Conservation (phyloP, 805 yeast genomes). For the Pichia cabralensis region DNA sequence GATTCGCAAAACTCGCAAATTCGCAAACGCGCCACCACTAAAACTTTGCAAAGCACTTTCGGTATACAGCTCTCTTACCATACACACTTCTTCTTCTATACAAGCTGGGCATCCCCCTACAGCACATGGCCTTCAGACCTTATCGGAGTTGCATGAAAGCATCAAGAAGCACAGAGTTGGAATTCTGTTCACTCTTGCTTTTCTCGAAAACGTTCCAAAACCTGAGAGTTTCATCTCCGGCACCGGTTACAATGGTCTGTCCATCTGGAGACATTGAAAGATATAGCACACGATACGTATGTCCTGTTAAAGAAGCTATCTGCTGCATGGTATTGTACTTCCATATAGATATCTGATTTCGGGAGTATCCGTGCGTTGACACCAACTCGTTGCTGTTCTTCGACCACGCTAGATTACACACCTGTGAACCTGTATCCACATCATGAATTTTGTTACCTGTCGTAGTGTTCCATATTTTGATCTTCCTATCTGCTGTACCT, state of each 20-base stretch:
- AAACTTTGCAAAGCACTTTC: no score
- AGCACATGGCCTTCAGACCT: no score
- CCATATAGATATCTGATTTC: slow-evolving; percentile 90
- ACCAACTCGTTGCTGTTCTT: slow-evolving; percentile 86
- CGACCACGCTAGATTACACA: slow-evolving; percentile 91
- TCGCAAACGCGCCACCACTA: no score
- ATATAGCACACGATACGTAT: slow-evolving; percentile 84
- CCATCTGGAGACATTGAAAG: slow-evolving; percentile 92
- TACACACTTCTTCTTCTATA: no score
- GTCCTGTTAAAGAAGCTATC: slow-evolving; percentile 88
- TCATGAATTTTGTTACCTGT: slow-evolving; percentile 67
- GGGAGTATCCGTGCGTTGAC: slow-evolving; percentile 88
- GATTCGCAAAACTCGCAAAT: no score
- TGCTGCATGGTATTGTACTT: slow-evolving; percentile 89
- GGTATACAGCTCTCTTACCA: no score
- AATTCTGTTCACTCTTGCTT: slow-evolving; percentile 45
- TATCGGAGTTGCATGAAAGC: slow-evolving; percentile 68
- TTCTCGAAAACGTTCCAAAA: slow-evolving; percentile 94
- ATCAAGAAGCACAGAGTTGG: slow-evolving; percentile 56
- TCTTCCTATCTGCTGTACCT: slow-evolving; percentile 86
- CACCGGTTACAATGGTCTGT: slow-evolving; percentile 93
- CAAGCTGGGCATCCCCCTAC: no score
- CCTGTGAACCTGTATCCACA: slow-evolving; percentile 93
- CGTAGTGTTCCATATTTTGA: slow-evolving; percentile 86
- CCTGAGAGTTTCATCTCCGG: slow-evolving; percentile 93